Evolutionary conservation across 805 yeast species (phyloP), one percentile per base, ranked within the genome.

Genomic region (Sugiyamaella lignohabitans): DNA sequence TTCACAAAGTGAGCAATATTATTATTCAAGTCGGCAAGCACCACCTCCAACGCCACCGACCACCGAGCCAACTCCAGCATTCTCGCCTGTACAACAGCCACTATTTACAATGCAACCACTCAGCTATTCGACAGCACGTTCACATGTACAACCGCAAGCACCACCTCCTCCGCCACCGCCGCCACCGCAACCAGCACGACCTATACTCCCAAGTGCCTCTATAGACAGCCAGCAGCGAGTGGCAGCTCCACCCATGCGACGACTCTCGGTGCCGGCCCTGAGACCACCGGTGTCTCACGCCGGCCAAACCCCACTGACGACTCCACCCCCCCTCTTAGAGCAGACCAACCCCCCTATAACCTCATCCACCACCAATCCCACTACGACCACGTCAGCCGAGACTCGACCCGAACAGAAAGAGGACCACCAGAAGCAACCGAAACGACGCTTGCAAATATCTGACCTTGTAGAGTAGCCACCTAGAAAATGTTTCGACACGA

Each of bases 401-500:
- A 4, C 40, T 3, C 40, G 11, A 11, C 32, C 3, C 18, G 20
- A 21, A 19, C 42, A 21, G 29, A 4, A 20, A 17, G 5, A 20
- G 27, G 18, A 20, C 23, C 29, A 39, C 17, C 39, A n/a, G 32
- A 11, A 16, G 11, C 38, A 14, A 27, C 5, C 24, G 22, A 16
- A 21, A 3, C 24, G 43, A 23, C 32, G 38, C 10, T 24, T 44
- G n/a, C 44, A 39, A 14, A 44, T 44, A 18, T 44, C 47, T 22
- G 47, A 44, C 16, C 47, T 44, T 2, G 47, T 44, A 21, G 45
- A 42, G 19, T 42, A 32, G 32, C 10, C 43, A 6, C n/a, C n/a
- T n/a, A n/a, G n/a, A 8, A 27, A 27, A 8, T 27, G 32, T n/a
- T 18, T 16, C 20, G 38, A 14, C 11, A 35, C 38, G 38, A 35